These are phyloP conservation scores for Claviceps arundinis DNA, from an alignment of 2,329 filamentous ascomycete genomes.

Conservation along the genomic window DNA sequence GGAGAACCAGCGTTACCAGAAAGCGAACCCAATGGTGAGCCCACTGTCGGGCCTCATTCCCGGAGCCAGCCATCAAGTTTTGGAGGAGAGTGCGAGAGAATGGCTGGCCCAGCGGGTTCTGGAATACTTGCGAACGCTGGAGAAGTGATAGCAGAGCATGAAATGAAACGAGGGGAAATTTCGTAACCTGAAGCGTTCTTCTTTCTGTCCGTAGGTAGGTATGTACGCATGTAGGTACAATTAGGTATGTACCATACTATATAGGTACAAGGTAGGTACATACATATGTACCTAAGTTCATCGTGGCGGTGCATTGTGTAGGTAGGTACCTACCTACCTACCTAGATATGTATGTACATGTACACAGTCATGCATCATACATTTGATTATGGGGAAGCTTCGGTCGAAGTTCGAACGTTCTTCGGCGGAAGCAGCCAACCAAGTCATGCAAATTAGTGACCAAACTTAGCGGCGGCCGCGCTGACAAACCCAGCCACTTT, in stretches of 20 bases:
- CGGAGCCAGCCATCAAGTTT: conserved; percentile 37
- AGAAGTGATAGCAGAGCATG: conserved; percentile 2
- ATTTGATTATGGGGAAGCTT: not conserved
- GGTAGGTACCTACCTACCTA: too few species aligned
- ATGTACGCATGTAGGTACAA: too few species aligned
- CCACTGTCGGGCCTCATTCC: conserved; percentile 39
- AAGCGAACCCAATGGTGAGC: conserved; percentile 31
- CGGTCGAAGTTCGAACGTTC: not conserved
- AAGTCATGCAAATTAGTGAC: not conserved
- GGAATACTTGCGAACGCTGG: conserved; percentile 27
- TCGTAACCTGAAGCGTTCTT: not conserved
- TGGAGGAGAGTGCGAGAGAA: conserved; percentile 28
- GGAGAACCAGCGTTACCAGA: conserved; percentile 44
- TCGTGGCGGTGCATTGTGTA: too few species aligned
- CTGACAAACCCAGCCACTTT: conserved; percentile 6
- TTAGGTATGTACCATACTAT: too few species aligned
- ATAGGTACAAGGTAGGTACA: too few species aligned
- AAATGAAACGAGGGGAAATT: not conserved
- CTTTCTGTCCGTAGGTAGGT: too few species aligned
- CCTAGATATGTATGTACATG: too few species aligned
- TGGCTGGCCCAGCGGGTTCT: conserved; percentile 37
- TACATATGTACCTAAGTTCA: too few species aligned
- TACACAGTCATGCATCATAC: not conserved
- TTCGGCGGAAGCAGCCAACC: not conserved
- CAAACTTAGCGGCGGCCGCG: conserved; percentile 4